phyloP scores from a whole-genome alignment of 768 basidiomycete species.

The Royoungia palumana region DNA sequence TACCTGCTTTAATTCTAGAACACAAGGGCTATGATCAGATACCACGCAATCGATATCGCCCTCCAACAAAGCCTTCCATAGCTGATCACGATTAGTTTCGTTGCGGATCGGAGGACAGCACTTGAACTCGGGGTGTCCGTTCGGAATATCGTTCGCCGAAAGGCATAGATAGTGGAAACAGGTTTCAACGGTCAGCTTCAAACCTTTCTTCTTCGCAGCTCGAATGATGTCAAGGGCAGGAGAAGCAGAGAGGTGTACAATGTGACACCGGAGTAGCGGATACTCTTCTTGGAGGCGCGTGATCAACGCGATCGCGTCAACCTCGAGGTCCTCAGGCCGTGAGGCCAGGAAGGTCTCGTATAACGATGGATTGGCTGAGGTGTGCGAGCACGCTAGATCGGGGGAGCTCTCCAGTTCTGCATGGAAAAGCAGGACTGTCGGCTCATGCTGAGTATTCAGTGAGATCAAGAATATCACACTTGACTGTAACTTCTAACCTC shows the following conservation, averaged over 20 bases:
- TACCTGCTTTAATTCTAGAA: conserved; percentile 72
- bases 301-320: conserved; percentile 77
- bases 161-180: conserved; percentile 96
- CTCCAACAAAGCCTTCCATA: conserved; percentile 81
- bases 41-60: conserved; percentile 91
- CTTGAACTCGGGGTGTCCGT: conserved; percentile 83
- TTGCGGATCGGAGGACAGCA: conserved; percentile 94
- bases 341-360: conserved; percentile 87
- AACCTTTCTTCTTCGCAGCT: conserved; percentile 58
- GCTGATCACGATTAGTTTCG: conserved; percentile 60
- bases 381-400: conserved; percentile 11
- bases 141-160: conserved; percentile 65
- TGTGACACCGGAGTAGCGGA: conserved; percentile 78
- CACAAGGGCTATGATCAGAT: conserved; percentile 94
- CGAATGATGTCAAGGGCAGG: conserved; percentile 74
- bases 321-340: conserved; percentile 77
- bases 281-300: conserved; percentile 56
- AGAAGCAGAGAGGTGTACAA: conserved; percentile 92
- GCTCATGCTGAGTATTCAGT: conserved; percentile 46
- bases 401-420: conserved; percentile 68
- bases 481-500: conserved; percentile 44
- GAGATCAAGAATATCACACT: conserved; percentile 5
- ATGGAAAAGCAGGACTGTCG: conserved; percentile 83
- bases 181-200: conserved; percentile 88
- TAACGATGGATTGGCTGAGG: conserved; percentile 41